Evolutionary conservation across 2,329 filamentous ascomycete species (phyloP).

Genomic region (Monosporascus sp.): DNA sequence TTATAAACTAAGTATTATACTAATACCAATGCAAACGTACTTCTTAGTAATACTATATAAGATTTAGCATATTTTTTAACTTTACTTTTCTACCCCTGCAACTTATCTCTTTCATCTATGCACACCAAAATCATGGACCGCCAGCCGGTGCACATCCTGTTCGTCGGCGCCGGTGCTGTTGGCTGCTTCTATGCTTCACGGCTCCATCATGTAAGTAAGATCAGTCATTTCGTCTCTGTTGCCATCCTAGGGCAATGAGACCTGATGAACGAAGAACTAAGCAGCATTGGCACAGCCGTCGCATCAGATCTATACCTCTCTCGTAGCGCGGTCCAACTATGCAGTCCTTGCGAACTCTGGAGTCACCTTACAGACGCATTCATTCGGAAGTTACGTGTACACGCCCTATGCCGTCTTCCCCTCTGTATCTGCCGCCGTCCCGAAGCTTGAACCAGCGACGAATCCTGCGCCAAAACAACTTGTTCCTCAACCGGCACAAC

Average conservation of each 20-base stretch:
- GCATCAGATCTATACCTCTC: constrained; percentile 55
- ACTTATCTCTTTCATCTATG: background rate
- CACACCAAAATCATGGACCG: constrained; percentile 1
- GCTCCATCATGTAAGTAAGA: constrained; percentile 50
- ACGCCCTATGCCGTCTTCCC: constrained; percentile 57
- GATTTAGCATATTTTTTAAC: too few species aligned
- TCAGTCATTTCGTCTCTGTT: background rate
- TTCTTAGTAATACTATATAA: too few species aligned
- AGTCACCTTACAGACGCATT: constrained; percentile 59
- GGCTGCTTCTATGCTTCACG: constrained; percentile 70
- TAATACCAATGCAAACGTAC: too few species aligned
- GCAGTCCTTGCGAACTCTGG: constrained; percentile 54
- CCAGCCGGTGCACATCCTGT: constrained; percentile 54
- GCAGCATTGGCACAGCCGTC: constrained; percentile 33
- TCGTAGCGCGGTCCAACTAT: constrained; percentile 73
- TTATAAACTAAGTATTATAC: too few species aligned
- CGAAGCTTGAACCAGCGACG: constrained; percentile 11
- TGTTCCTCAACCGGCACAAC: constrained; percentile 12
- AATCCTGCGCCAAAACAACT: constrained; percentile 4
- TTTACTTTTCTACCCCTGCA: background rate
- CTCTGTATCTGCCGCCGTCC: constrained; percentile 51
- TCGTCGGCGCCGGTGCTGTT: constrained; percentile 67
- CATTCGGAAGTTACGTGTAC: constrained; percentile 65
- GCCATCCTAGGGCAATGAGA: background rate
- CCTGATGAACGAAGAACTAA: too few species aligned